Conservation (phyloP, 805 yeast genomes). For the Yamadazyma ubonensis region DNA sequence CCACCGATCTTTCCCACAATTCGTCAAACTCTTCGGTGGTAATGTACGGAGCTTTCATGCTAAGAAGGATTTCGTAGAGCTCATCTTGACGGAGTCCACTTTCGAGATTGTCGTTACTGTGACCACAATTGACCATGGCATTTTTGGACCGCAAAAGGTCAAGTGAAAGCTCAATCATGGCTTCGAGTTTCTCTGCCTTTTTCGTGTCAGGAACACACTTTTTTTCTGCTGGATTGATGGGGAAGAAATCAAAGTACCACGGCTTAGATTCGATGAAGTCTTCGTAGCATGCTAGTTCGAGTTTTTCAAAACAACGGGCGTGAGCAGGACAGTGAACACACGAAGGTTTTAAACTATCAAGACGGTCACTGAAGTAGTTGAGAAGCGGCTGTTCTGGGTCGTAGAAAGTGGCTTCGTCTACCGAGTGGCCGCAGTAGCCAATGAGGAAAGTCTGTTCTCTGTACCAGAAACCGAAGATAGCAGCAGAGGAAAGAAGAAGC, state of each 20-base stretch:
- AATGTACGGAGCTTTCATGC: slow-evolving; percentile 47
- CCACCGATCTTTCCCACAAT: slow-evolving; percentile 66
- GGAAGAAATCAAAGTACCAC: slow-evolving; percentile 53
- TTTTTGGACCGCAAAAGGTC: slow-evolving; percentile 65
- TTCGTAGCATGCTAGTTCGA: slow-evolving; percentile 66
- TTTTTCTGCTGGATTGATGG: slow-evolving; percentile 48
- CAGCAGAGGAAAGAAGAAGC: slow-evolving; percentile 33
- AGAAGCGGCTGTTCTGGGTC: slow-evolving; percentile 28
- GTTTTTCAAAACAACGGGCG: slow-evolving; percentile 65
- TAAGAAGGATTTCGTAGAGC: slow-evolving; percentile 50
- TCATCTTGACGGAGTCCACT: slow-evolving; percentile 54
- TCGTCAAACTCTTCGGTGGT: slow-evolving; percentile 68
- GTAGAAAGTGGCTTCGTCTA: slow-evolving; percentile 43
- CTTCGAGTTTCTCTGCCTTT: slow-evolving; percentile 63
- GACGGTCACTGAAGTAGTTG: slow-evolving; percentile 39
- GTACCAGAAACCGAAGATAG: slow-evolving; percentile 55
- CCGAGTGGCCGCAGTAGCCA: slow-evolving; percentile 76
- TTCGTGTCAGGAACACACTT: slow-evolving; percentile 72
- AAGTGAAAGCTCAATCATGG: slow-evolving; percentile 64
- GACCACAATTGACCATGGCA: slow-evolving; percentile 62
- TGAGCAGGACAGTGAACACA: slow-evolving; percentile 82
- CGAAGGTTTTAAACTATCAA: slow-evolving; percentile 52
- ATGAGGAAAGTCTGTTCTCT: slow-evolving; percentile 58
- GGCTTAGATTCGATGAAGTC: slow-evolving; percentile 57
- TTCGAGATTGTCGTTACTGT: slow-evolving; percentile 37